Evolutionary conservation across 2,329 filamentous ascomycete genomes (phyloP).

Genomic region (Bipolaris bicolor): DNA sequence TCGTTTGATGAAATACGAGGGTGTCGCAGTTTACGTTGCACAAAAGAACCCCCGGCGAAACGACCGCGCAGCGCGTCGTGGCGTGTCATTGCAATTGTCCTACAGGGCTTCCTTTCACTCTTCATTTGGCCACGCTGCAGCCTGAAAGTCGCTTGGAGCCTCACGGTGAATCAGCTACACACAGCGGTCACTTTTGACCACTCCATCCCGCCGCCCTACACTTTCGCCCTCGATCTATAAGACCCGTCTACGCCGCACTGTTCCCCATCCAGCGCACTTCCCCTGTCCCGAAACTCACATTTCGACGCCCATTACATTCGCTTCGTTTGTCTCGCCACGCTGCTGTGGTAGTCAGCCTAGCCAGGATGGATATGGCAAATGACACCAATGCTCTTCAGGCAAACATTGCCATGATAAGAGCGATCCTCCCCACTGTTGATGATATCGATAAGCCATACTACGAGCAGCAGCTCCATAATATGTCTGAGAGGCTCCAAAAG

Average conservation of each 20-base stretch:
- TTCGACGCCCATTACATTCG: background rate
- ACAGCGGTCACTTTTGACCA: conserved; percentile 4
- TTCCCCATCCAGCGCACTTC: background rate
- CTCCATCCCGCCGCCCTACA: conserved; percentile 1
- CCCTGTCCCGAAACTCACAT: background rate
- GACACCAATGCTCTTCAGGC: conserved; percentile 2
- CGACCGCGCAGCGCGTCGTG: conserved; percentile 18
- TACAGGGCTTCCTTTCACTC: conserved; percentile 6
- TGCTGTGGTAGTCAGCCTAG: background rate
- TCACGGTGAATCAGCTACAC: conserved; percentile 6
- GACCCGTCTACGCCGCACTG: conserved; percentile 5
- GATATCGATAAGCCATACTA: conserved; percentile 7
- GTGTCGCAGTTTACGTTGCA: background rate
- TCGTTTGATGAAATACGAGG: conserved; percentile 1
- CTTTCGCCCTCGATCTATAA: conserved; percentile 1
- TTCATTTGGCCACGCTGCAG: conserved; percentile 8
- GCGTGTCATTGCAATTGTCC: conserved; percentile 11
- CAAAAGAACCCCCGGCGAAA: background rate
- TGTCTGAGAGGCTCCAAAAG: background rate
- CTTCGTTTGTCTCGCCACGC: background rate
- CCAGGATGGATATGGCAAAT: conserved; percentile 1
- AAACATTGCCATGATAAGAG: conserved; percentile 9
- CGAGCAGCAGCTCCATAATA: conserved; percentile 3
- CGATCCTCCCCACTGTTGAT: conserved; percentile 5
- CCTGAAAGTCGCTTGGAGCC: conserved; percentile 7